Conservation (phyloP, 306 rosid genomes). For the Gynostemma pentaphyllum region DNA sequence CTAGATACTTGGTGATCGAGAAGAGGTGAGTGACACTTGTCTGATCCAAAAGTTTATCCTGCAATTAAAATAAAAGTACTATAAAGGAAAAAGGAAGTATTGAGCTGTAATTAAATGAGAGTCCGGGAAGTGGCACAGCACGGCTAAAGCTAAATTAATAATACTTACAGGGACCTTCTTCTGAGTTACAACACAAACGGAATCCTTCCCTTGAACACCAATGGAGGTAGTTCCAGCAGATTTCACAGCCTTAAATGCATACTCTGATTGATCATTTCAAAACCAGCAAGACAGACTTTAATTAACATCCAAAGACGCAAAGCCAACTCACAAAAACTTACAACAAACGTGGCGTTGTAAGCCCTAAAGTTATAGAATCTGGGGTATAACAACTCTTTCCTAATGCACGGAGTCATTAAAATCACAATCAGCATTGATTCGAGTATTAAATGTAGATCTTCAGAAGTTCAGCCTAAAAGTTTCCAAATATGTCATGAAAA, state of each 20-base stretch:
- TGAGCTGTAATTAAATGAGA: neutral
- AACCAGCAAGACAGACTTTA: neutral
- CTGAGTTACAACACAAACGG: conserved; percentile 94
- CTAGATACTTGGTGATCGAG: conserved; percentile 83
- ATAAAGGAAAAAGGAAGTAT: neutral
- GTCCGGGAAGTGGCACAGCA: neutral
- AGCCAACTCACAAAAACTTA: neutral
- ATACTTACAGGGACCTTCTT: conserved; percentile 93
- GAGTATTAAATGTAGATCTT: neutral
- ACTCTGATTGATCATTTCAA: conserved; percentile 45
- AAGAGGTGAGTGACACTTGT: conserved; percentile 91
- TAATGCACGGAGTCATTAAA: neutral
- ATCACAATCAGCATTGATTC: neutral
- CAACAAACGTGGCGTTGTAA: neutral
- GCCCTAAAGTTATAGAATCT: neutral
- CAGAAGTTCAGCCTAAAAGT: neutral
- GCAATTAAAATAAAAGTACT: conserved; percentile 10
- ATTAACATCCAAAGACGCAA: neutral
- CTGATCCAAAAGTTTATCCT: conserved; percentile 99
- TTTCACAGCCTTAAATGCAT: conserved; percentile 98
- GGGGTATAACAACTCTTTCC: neutral
- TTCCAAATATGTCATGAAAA: neutral
- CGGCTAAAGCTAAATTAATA: neutral
- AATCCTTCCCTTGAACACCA: conserved; percentile 90
- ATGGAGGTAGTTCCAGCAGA: conserved; percentile 88